Conservation (phyloP, 2,329 filamentous ascomycete genomes). For the Alternaria triticimaculans region DNA sequence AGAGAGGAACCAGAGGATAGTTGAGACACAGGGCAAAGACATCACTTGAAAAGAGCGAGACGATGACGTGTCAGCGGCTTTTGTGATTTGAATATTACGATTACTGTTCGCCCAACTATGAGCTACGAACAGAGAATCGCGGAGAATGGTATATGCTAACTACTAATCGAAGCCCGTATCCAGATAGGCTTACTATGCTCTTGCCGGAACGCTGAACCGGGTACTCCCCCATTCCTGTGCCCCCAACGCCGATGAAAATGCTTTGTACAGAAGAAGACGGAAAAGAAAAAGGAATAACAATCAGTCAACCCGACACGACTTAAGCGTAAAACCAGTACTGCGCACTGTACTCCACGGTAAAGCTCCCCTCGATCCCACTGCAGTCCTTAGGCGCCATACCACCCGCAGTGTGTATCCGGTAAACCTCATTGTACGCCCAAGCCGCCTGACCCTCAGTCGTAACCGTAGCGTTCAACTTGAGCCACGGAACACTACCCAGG, state of each 20-base stretch:
- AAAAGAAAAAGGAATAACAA: background rate
- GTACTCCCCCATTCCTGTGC: slow-evolving; percentile 1
- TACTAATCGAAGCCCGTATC: slow-evolving; percentile 15
- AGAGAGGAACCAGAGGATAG: slow-evolving; percentile 27
- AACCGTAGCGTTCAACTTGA: slow-evolving; percentile 67
- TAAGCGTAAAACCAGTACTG: slow-evolving; percentile 71
- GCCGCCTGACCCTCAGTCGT: slow-evolving; percentile 9
- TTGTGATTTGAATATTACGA: slow-evolving; percentile 27
- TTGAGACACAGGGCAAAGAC: slow-evolving; percentile 2
- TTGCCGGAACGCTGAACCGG: slow-evolving; percentile 19
- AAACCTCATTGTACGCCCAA: slow-evolving; percentile 72
- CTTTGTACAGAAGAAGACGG: slow-evolving; percentile 27
- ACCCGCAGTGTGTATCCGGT: slow-evolving; percentile 83
- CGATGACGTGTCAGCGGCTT: background rate
- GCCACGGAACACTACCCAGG: slow-evolving; percentile 75
- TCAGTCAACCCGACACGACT: background rate
- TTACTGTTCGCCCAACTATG: slow-evolving; percentile 20
- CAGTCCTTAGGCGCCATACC: slow-evolving; percentile 79
- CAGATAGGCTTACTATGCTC: slow-evolving; percentile 9
- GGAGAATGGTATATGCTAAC: slow-evolving; percentile 27
- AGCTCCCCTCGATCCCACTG: slow-evolving; percentile 65
- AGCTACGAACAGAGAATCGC: slow-evolving; percentile 23
- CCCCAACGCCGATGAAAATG: slow-evolving; percentile 42
- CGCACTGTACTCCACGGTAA: slow-evolving; percentile 81
- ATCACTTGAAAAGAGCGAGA: background rate